Conservation (phyloP, 495 filamentous ascomycete genomes). For the Filosporella fistucella region DNA sequence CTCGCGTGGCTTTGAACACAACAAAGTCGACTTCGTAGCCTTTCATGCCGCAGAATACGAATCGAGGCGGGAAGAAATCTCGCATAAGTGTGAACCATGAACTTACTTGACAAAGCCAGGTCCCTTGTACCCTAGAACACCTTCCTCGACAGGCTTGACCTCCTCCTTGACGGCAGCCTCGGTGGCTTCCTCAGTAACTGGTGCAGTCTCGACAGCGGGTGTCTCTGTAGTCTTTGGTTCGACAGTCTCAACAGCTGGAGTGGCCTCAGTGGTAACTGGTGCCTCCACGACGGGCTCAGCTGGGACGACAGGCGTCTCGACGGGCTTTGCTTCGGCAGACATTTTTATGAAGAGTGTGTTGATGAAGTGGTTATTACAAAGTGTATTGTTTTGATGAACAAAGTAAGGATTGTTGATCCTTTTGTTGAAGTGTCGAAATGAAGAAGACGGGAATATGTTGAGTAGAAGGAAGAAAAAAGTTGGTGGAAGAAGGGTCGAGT, state of each 20-base stretch:
- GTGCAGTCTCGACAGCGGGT: conserved; percentile 30
- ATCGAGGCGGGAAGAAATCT: background rate
- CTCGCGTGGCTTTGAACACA: no score
- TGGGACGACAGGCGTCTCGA: conserved; percentile 45
- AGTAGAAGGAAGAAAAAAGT: background rate
- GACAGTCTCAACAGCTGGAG: conserved; percentile 31
- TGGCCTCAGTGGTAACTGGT: conserved; percentile 37
- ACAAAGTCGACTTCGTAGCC: no score
- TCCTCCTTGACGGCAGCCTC: conserved; percentile 20
- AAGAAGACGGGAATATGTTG: background rate
- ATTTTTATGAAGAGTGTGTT: conserved; percentile 12
- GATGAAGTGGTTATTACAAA: background rate
- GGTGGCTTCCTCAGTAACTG: conserved; percentile 27
- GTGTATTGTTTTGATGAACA: background rate
- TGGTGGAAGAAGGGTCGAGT: background rate
- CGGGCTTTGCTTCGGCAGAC: conserved; percentile 27
- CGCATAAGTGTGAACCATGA: no score
- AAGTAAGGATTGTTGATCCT: background rate
- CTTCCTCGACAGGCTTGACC: conserved; percentile 45
- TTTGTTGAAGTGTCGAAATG: background rate
- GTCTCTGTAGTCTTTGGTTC: conserved; percentile 37
- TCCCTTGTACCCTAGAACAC: conserved; percentile 79
- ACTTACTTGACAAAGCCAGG: conserved; percentile 89
- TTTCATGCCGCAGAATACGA: conserved; percentile 30
- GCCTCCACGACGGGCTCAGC: conserved; percentile 47